Percentiles rank a stretch among this genome's conserved stretches.
phyloP scores from a whole-genome alignment of 2,329 filamentous ascomycete species.

The Colletotrichum caudatum region DNA sequence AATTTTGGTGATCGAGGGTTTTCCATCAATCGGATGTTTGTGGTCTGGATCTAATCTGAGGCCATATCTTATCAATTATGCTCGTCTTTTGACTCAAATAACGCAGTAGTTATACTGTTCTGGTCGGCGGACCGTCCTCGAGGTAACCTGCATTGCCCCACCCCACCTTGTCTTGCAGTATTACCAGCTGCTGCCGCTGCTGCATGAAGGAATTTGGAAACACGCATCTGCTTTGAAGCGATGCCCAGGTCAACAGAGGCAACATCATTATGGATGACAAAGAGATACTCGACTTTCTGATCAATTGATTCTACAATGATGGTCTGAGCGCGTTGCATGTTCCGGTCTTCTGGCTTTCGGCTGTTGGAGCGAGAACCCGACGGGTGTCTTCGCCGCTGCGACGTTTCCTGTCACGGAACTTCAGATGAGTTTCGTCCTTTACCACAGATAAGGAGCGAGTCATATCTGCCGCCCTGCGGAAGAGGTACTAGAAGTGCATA shows the following conservation, averaged over 20 bases:
- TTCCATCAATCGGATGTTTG: slow-evolving; percentile 14
- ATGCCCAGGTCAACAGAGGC: not conserved
- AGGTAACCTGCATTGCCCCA: not conserved
- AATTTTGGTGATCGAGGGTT: slow-evolving; percentile 26
- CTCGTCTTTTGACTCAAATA: not conserved
- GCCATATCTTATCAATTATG: not conserved
- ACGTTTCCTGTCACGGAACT: slow-evolving; percentile 37
- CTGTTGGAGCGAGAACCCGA: slow-evolving; percentile 5
- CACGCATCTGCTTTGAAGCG: not conserved
- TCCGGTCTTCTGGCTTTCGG: no score
- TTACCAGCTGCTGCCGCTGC: not conserved
- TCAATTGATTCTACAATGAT: slow-evolving; percentile 11
- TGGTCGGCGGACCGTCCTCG: not conserved
- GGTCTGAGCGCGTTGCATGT: not conserved
- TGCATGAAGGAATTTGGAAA: not conserved
- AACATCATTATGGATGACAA: not conserved
- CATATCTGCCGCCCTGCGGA: slow-evolving; percentile 16
- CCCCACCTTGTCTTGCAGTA: not conserved
- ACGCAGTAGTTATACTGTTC: not conserved
- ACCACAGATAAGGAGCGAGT: slow-evolving; percentile 34
- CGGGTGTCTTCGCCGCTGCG: slow-evolving; percentile 15
- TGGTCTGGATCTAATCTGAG: slow-evolving; percentile 8
- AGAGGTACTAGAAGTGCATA: not conserved
- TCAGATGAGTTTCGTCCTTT: slow-evolving; percentile 38
- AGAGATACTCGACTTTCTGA: slow-evolving; percentile 1